Evolutionary conservation across 495 filamentous ascomycete species (phyloP).

Genomic region (Evansstolkia leycettana): DNA sequence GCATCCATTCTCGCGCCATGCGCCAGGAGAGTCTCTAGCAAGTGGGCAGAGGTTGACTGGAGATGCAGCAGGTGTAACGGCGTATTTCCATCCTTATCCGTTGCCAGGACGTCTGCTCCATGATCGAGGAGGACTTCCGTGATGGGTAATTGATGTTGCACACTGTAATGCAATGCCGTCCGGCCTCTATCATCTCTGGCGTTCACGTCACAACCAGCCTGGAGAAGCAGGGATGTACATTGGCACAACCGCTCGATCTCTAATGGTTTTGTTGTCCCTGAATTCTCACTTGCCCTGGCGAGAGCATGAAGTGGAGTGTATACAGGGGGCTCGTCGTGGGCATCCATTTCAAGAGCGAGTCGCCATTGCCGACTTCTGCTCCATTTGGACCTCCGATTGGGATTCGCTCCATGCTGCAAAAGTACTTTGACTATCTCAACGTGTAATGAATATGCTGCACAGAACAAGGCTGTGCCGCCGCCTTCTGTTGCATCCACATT

Average conservation of each 20-base stretch:
- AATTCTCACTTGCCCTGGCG: too few relatives aligned
- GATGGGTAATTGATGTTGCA: neutral
- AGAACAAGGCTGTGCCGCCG: neutral
- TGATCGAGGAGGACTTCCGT: constrained; percentile 11
- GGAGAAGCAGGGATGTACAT: neutral
- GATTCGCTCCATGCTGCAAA: too few relatives aligned
- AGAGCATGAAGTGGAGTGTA: too few relatives aligned
- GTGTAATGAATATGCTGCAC: constrained; percentile 4
- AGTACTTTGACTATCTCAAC: too few relatives aligned
- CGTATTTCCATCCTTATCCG: constrained; percentile 16
- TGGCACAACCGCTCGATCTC: constrained; percentile 1
- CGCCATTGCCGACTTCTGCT: too few relatives aligned
- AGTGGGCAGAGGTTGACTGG: too few relatives aligned
- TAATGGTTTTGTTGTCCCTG: constrained; percentile 1
- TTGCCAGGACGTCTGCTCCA: constrained; percentile 14
- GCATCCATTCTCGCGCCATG: neutral
- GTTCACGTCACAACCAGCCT: neutral
- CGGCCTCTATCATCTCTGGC: neutral
- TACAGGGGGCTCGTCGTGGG: too few relatives aligned
- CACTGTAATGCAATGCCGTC: neutral
- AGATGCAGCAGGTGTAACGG: too few relatives aligned
- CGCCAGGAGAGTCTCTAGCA: neutral
- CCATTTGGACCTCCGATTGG: too few relatives aligned
- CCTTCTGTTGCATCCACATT: neutral
- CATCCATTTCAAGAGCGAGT: too few relatives aligned